These are phyloP conservation scores for Trifolium fragiferum DNA, from an alignment of 306 rosid genomes.

Conservation along the genomic window DNA sequence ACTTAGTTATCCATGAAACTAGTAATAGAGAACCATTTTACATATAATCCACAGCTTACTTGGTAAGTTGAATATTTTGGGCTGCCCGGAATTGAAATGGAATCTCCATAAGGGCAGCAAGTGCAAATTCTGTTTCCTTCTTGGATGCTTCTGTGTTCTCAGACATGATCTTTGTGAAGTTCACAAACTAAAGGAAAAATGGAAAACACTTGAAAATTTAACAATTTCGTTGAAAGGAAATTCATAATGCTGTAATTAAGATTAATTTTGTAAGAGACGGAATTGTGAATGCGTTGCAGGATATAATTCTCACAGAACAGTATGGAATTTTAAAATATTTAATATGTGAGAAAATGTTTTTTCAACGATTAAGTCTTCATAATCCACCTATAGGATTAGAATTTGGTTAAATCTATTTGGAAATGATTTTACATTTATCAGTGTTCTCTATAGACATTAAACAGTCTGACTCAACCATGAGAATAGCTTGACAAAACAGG, in stretches of 20 bases:
- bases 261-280: constrained; percentile 2
- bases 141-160: constrained; percentile 71
- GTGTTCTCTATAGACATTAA: neutral
- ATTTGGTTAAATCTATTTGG: neutral
- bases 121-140: constrained; percentile 93
- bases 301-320: constrained; percentile 27
- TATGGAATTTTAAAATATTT: neutral
- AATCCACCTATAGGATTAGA: constrained; percentile 3
- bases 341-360: neutral
- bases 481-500: neutral
- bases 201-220: neutral
- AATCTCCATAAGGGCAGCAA: constrained; percentile 97
- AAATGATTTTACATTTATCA: neutral
- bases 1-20: constrained; percentile 32
- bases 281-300: constrained; percentile 1
- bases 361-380: constrained; percentile 4
- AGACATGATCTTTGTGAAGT: constrained; percentile 92
- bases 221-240: constrained; percentile 10
- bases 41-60: constrained; percentile 53
- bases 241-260: neutral
- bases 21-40: constrained; percentile 2
- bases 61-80: constrained; percentile 49
- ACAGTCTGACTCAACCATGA: neutral
- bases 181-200: constrained; percentile 70
- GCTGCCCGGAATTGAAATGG: constrained; percentile 83